Conservation (phyloP, 2,329 filamentous ascomycete species). For the Stylonectria norvegica region DNA sequence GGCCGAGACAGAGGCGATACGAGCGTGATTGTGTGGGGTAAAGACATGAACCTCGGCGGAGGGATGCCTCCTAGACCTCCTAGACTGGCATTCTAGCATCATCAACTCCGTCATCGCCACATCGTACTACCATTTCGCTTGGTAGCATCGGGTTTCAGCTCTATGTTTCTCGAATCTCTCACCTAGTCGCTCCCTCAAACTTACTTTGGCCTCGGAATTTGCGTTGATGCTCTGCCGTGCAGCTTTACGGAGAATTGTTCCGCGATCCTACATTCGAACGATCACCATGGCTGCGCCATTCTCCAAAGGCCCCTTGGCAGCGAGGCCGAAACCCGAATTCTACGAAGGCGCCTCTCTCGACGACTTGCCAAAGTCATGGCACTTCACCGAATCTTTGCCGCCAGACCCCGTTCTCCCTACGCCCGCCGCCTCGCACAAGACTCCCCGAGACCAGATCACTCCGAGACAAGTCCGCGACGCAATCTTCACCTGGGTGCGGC, state of each 20-base stretch:
- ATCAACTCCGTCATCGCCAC: no score
- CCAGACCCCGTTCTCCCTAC: slow-evolving; percentile 76
- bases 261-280: slow-evolving; percentile 22
- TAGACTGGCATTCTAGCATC: no score
- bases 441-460: slow-evolving; percentile 69
- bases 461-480: slow-evolving; percentile 83
- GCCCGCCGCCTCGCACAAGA: slow-evolving; percentile 75
- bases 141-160: no score
- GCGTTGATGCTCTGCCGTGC: slow-evolving; percentile 37
- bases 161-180: slow-evolving; percentile 7
- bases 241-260: slow-evolving; percentile 29
- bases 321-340: slow-evolving; percentile 1
- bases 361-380: slow-evolving; percentile 63
- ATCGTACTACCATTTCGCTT: no score
- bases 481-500: slow-evolving; percentile 86
- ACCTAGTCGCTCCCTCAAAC: slow-evolving; percentile 2
- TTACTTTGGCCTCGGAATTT: no score
- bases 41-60: no score
- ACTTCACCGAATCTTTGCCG: slow-evolving; percentile 64
- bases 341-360: slow-evolving; percentile 41
- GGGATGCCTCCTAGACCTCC: no score
- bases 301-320: slow-evolving; percentile 27
- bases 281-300: slow-evolving; percentile 34
- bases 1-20: no score
- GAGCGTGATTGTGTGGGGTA: no score